Evolutionary conservation across 805 yeast species (phyloP).

Genomic region (Ogataea neopini): DNA sequence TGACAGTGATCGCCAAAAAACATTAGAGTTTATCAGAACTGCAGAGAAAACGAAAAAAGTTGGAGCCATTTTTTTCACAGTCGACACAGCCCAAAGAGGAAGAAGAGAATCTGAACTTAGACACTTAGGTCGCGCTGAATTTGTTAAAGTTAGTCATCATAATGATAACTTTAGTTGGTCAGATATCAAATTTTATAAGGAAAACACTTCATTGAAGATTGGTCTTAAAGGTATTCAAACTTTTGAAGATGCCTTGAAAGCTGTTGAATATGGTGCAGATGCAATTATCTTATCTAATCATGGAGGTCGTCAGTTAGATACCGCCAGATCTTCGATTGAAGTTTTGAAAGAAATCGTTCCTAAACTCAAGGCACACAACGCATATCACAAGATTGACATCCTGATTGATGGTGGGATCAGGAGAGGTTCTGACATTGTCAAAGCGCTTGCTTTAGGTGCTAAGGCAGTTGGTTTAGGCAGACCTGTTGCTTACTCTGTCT

Average conservation of each 20-base stretch:
- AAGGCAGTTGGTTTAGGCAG: slow-evolving; percentile 40
- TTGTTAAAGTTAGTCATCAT: slow-evolving; percentile 32
- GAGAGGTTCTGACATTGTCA: slow-evolving; percentile 38
- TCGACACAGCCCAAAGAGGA: slow-evolving; percentile 85
- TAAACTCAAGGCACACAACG: slow-evolving; percentile 27
- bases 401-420: slow-evolving; percentile 40
- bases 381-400: slow-evolving; percentile 37
- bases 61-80: slow-evolving; percentile 79
- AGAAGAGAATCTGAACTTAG: slow-evolving; percentile 66
- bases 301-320: slow-evolving; percentile 72
- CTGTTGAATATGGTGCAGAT: slow-evolving; percentile 55
- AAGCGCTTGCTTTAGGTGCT: slow-evolving; percentile 39
- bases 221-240: slow-evolving; percentile 62
- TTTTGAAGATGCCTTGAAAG: slow-evolving; percentile 57
- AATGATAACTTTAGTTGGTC: slow-evolving; percentile 50
- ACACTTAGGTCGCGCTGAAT: slow-evolving; percentile 1
- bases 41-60: slow-evolving; percentile 55
- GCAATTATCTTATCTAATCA: slow-evolving; percentile 68
- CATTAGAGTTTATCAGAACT: slow-evolving; percentile 56
- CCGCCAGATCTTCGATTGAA: slow-evolving; percentile 56
- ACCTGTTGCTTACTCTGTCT: slow-evolving; percentile 19
- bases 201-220: slow-evolving; percentile 40
- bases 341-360: slow-evolving; percentile 55
- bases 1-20: slow-evolving; percentile 61
- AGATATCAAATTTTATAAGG: slow-evolving; percentile 55